Evolutionary conservation across 2,329 filamentous ascomycete species (phyloP), one percentile per base, ranked within the genome.

Genomic region (Botrytis squamosa): DNA sequence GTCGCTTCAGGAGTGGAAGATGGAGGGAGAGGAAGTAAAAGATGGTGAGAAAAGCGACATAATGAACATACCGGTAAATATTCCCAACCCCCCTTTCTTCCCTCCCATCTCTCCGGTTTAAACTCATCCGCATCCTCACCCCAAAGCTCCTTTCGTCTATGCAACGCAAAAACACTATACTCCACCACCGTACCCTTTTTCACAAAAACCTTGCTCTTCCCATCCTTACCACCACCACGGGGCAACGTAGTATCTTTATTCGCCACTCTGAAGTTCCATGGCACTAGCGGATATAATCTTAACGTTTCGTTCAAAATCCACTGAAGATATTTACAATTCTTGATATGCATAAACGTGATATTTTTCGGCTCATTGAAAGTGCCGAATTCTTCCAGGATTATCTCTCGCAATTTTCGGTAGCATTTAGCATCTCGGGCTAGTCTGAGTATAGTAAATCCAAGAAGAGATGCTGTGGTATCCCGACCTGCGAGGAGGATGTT

Each of bases 401-500:
- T 80, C 25, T 79, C 74, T 12, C 85, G 83, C 40, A 89, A 80
- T 72, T 84, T 85, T 16, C 79, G 75, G 76, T 83, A 86, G 55
- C 85, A 80, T 0, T 75, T 75, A 1, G 81, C 82, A 74, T 86
- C 79, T 42, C 83, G 81, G 1, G 84, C 59, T 22, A 70, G 65
- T 29, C 4, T 22, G 12, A 63, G n/a, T 7, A 70, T 18, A 22
- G n/a, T 16, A 25, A 73, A 69, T 16, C 85, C 84, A 2, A 90
- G 80, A 5, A 86, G 83, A 40, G 83, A 83, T 1, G 87, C 87
- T 0, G 87, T 90, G 0, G 88, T 90, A 75, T 91, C 89, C 16
- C 88, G 84, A 1, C 88, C 88, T 0, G 88, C 89, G 2, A 89
- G 81, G 59, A 90, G 85, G 72, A 90, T 85, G 71, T 85, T 84